A percentile compares a stretch with the other conserved stretches of the same genome.
Evolutionary conservation across 257 asterid species (phyloP).

Genomic region (Voacanga thouarsii): DNA sequence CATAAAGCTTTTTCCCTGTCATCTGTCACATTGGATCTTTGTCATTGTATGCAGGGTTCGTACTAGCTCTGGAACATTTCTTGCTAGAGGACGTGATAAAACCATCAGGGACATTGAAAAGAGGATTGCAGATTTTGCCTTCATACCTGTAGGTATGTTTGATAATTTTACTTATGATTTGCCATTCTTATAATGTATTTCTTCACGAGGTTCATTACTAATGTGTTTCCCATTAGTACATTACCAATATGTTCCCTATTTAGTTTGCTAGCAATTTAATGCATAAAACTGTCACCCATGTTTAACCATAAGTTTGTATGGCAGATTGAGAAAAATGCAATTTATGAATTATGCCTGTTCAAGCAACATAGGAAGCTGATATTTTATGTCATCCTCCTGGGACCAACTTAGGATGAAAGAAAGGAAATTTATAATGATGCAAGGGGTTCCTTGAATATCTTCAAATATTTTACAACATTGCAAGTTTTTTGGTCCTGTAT

Average conservation of each 20-base stretch:
- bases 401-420: background rate
- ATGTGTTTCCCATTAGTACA: background rate
- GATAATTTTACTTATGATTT: constrained; percentile 9
- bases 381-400: background rate
- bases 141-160: constrained; percentile 85
- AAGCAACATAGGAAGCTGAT: background rate
- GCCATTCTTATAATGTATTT: background rate
- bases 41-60: constrained; percentile 61
- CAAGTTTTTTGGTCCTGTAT: background rate
- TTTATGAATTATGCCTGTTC: background rate
- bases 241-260: background rate
- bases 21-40: background rate
- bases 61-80: constrained; percentile 97
- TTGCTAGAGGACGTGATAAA: constrained; percentile 80
- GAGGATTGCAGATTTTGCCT: constrained; percentile 92
- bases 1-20: background rate
- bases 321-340: background rate
- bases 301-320: background rate
- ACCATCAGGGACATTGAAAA: constrained; percentile 74
- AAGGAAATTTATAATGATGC: background rate
- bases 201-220: background rate
- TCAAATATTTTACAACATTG: background rate
- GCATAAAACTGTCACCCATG: background rate
- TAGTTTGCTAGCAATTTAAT: background rate
- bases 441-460: background rate